Evolutionary conservation across 306 rosid genomes (phyloP).

Genomic region (Elaeagnus macrophylla): DNA sequence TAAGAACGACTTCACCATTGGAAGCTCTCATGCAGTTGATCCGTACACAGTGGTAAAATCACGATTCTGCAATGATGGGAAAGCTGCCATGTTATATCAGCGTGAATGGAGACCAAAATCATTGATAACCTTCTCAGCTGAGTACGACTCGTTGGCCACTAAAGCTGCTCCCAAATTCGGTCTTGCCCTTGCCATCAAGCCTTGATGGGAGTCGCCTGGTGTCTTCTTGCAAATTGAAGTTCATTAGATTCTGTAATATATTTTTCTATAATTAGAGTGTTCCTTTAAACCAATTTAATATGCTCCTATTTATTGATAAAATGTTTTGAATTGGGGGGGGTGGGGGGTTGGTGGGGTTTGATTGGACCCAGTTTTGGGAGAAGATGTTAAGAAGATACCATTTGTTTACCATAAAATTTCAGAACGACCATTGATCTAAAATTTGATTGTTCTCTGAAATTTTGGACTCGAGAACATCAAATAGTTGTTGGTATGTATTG

Average conservation of each 20-base stretch:
- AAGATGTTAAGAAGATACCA: too few species aligned
- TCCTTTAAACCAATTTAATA: too few species aligned
- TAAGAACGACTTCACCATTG: conserved; percentile 67
- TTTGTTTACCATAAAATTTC: too few species aligned
- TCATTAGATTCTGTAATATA: too few species aligned
- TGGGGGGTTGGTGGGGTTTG: too few species aligned
- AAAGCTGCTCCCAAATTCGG: conserved; percentile 61
- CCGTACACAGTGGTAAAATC: conserved; percentile 51
- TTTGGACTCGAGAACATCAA: too few species aligned
- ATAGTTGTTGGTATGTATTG: too few species aligned
- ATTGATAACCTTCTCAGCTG: conserved; percentile 63
- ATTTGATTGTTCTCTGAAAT: too few species aligned
- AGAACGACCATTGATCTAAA: too few species aligned
- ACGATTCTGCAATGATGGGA: conserved; percentile 66
- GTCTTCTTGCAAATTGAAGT: too few species aligned
- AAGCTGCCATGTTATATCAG: conserved; percentile 64
- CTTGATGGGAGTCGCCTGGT: conserved; percentile 26
- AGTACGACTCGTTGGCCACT: conserved; percentile 59
- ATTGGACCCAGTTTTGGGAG: conserved; percentile 50
- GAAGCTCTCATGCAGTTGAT: conserved; percentile 62
- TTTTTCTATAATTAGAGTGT: too few species aligned
- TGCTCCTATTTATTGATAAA: conserved; percentile 21
- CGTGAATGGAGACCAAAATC: conserved; percentile 91
- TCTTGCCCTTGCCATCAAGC: conserved; percentile 77
- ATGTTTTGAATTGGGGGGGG: conserved; percentile 32